Conservation (phyloP, 176 grass and related monocot species). For the Musa acuminata region DNA sequence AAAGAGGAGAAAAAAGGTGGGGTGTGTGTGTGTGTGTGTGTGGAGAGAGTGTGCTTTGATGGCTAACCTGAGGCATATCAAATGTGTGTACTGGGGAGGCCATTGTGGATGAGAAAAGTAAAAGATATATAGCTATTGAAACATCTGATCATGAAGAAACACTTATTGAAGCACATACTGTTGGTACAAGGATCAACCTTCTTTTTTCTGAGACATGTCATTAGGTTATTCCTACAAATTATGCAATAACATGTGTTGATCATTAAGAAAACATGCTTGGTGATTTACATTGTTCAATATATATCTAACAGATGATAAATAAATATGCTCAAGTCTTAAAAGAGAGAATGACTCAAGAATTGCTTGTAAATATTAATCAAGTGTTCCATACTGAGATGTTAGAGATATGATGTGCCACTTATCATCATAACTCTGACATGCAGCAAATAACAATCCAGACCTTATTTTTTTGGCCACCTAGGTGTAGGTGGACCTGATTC, state of each 20-base stretch:
- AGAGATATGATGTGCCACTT: neutral
- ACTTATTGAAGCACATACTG: neutral
- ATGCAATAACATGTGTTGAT: neutral
- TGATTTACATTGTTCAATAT: neutral
- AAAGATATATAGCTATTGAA: no score
- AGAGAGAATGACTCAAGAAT: neutral
- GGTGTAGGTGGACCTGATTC: neutral
- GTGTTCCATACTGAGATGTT: no score
- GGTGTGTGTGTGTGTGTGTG: no score
- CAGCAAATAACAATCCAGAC: constrained; percentile 2
- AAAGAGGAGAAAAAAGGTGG: no score
- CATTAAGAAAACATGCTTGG: neutral
- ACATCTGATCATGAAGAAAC: neutral
- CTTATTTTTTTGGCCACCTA: neutral
- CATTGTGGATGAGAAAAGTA: no score
- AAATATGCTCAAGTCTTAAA: neutral
- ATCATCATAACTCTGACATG: neutral
- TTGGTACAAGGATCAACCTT: neutral
- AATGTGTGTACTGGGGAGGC: no score
- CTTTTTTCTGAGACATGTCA: neutral
- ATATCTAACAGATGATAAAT: neutral
- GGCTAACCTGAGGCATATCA: no score
- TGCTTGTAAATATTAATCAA: neutral
- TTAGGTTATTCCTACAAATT: neutral
- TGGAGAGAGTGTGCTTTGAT: no score